Evolutionary conservation across 2,329 filamentous ascomycete species (phyloP).

Genomic region (Colletotrichum navitas): DNA sequence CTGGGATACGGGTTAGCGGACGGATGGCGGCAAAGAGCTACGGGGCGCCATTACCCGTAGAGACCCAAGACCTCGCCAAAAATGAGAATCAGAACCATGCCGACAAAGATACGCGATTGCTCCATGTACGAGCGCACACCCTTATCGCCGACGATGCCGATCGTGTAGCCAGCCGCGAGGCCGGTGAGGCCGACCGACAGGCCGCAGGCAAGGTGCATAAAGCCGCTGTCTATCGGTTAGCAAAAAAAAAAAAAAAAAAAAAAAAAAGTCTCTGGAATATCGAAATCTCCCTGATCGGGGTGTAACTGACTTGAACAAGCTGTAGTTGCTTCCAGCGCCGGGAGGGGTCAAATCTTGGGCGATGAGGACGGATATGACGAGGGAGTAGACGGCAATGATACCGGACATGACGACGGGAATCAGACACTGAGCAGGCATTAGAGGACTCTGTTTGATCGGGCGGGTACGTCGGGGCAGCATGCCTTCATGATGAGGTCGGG

Average conservation of each 20-base stretch:
- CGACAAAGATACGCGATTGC: constrained; percentile 95
- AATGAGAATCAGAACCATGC: constrained; percentile 98
- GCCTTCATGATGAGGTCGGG: constrained; percentile 95
- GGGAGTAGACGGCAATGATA: constrained; percentile 97
- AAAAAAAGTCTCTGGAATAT: neutral
- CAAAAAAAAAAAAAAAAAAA: neutral
- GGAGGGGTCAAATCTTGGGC: constrained; percentile 87
- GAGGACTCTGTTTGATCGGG: neutral
- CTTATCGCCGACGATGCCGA: constrained; percentile 94
- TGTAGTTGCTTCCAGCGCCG: constrained; percentile 72
- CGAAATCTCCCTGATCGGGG: neutral
- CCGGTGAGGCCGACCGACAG: constrained; percentile 93
- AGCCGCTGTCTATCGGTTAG: constrained; percentile 69
- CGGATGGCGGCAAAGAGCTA: no score
- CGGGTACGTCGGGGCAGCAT: constrained; percentile 43
- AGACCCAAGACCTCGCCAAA: constrained; percentile 97
- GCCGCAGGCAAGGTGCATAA: constrained; percentile 93
- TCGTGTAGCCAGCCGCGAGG: constrained; percentile 94
- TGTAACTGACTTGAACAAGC: constrained; percentile 79
- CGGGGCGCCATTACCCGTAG: constrained; percentile 80
- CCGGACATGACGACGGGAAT: constrained; percentile 98
- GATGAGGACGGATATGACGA: constrained; percentile 97
- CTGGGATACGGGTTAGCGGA: constrained; percentile 57
- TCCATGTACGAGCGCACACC: constrained; percentile 96
- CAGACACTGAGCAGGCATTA: constrained; percentile 68